These are phyloP conservation scores for Sporisorium iseilematis-ciliati DNA, from an alignment of 1,284 basidiomycete genomes.

Conservation along the genomic window DNA sequence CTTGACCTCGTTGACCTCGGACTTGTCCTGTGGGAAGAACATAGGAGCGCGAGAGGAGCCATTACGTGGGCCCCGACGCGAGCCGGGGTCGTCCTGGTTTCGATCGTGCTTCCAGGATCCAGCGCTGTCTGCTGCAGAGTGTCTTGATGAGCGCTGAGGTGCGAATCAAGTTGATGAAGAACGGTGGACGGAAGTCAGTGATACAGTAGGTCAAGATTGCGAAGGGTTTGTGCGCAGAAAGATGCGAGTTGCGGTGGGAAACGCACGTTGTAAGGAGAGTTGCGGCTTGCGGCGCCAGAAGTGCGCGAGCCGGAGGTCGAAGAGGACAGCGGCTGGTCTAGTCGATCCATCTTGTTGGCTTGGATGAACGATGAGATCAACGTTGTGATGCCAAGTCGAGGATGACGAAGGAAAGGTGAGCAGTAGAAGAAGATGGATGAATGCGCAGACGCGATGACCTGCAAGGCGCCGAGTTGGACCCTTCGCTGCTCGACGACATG, in stretches of 20 bases:
- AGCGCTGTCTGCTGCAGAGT: conserved; percentile 17
- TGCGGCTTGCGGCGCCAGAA: conserved; percentile 31
- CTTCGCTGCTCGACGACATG: background rate
- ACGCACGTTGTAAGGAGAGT: conserved; percentile 46
- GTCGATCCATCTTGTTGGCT: conserved; percentile 33
- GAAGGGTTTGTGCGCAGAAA: background rate
- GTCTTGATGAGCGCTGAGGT: conserved; percentile 21
- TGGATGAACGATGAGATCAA: background rate
- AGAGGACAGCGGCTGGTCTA: conserved; percentile 32
- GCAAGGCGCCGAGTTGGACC: background rate
- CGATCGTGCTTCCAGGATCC: conserved; percentile 49
- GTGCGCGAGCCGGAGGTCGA: conserved; percentile 9
- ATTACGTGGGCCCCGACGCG: conserved; percentile 19
- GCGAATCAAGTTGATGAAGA: background rate
- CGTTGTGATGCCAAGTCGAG: background rate
- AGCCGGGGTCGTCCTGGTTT: conserved; percentile 8
- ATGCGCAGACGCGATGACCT: background rate
- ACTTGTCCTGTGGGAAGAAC: conserved; percentile 38
- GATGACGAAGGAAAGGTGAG: background rate
- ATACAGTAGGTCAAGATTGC: background rate
- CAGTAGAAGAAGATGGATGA: background rate
- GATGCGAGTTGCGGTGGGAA: background rate
- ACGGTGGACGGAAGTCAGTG: background rate
- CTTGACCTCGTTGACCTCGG: conserved; percentile 40
- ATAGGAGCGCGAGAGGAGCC: conserved; percentile 25